Percentiles rank a stretch among this genome's conserved stretches.
phyloP scores from a whole-genome alignment of 352 stramenopile species.

The Globisporangium uncinulatum region DNA sequence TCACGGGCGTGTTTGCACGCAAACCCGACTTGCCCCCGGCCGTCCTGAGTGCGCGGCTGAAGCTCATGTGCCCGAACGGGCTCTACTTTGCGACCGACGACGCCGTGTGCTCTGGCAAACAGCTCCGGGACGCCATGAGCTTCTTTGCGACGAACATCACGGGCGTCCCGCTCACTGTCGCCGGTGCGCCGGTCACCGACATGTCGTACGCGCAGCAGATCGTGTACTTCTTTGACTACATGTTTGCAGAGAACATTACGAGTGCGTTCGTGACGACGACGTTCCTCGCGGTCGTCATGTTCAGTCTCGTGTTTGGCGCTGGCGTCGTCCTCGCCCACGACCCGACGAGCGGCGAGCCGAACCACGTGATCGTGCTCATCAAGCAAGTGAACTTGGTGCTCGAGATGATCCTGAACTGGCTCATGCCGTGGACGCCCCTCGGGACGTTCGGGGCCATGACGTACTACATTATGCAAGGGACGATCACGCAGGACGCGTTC shows the following conservation, averaged over 20 bases:
- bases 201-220: slow-evolving; percentile 40
- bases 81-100: slow-evolving; percentile 27
- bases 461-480: slow-evolving; percentile 44
- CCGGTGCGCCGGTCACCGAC: slow-evolving; percentile 25
- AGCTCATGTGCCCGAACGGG: slow-evolving; percentile 48
- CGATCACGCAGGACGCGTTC: slow-evolving; percentile 26
- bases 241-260: slow-evolving; percentile 60
- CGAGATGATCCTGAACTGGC: slow-evolving; percentile 66
- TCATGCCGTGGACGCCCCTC: slow-evolving; percentile 45
- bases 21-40: slow-evolving; percentile 10
- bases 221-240: slow-evolving; percentile 40
- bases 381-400: slow-evolving; percentile 54
- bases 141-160: slow-evolving; percentile 45
- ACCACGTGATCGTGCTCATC: slow-evolving; percentile 49
- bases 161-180: slow-evolving; percentile 28
- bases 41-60: slow-evolving; percentile 24
- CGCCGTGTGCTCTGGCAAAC: slow-evolving; percentile 19
- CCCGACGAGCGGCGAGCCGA: slow-evolving; percentile 26
- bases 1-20: slow-evolving; percentile 19
- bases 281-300: slow-evolving; percentile 45
- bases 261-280: slow-evolving; percentile 36
- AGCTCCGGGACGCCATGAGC: slow-evolving; percentile 22
- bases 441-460: slow-evolving; percentile 46
- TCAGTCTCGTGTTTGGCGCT: slow-evolving; percentile 49
- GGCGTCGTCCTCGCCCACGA: slow-evolving; percentile 47